Percentiles rank a stretch among this genome's conserved stretches.
phyloP scores from a whole-genome alignment of 176 grass and related monocot genomes.

The Urochloa ruziziensis region DNA sequence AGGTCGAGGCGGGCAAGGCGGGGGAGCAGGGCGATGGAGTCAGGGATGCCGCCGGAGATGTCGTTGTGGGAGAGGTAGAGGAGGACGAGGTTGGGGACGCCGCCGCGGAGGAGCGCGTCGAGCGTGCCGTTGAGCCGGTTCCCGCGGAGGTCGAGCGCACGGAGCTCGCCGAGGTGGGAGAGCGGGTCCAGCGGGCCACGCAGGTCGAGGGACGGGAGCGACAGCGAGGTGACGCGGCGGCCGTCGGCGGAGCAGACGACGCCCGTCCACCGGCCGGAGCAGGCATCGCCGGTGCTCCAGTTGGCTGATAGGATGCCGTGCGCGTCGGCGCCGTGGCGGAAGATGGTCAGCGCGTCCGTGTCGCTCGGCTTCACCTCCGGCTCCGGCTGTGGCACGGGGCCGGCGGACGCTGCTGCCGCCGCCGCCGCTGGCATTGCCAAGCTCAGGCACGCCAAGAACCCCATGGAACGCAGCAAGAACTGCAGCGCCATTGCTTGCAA shows the following conservation, averaged over 20 bases:
- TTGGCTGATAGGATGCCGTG: constrained; percentile 66
- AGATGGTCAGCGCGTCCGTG: constrained; percentile 66
- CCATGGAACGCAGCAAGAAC: neutral
- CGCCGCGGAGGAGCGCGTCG: constrained; percentile 48
- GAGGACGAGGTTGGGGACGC: constrained; percentile 57
- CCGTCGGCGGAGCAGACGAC: constrained; percentile 49
- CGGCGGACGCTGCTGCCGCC: neutral
- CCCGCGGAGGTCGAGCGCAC: constrained; percentile 62
- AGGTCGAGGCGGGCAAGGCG: constrained; percentile 58
- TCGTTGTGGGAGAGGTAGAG: constrained; percentile 77
- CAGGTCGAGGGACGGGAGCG: constrained; percentile 62
- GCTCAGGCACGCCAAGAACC: constrained; percentile 10
- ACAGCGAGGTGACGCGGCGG: constrained; percentile 57
- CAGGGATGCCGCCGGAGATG: constrained; percentile 49
- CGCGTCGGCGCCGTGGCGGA: constrained; percentile 52
- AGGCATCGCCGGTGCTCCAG: constrained; percentile 72
- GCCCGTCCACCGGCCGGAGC: constrained; percentile 53
- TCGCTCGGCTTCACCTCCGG: constrained; percentile 65
- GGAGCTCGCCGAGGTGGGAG: constrained; percentile 62
- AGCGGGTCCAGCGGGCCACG: constrained; percentile 64
- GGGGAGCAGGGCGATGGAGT: constrained; percentile 1
- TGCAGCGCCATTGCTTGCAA: neutral
- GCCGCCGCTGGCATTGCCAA: constrained; percentile 12
- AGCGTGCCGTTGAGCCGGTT: constrained; percentile 85
- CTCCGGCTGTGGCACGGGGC: neutral